Base-by-base conservation (phyloP, 1,284 basidiomycete genomes). In the Xerocomus amazonicus region DNA sequence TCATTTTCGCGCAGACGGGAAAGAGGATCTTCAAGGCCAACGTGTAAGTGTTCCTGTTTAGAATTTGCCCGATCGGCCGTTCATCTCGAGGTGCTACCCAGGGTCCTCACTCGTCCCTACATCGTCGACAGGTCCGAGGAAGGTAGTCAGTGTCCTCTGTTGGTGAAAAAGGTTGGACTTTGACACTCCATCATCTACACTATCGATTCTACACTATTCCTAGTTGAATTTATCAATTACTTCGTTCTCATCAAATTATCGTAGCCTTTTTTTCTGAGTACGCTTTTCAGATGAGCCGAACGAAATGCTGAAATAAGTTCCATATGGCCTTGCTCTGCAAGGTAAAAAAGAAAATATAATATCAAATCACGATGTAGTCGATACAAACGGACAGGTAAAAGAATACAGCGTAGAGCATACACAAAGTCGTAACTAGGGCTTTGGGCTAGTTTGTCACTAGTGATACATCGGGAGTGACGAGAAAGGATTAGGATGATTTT, bases 21-120 rank as follows among this genome's bases (percentile, higher is more conserved):
- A 75, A 78, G 33, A 76, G 76, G 55, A 78, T 90, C 26, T 71
- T 75, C 55, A 84, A 82, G 60, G 74, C 77, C 6, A 90, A 90
- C 60, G 81, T 86, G 87, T 90, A 71, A 61, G 84, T 14, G 70
- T 33, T 27, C 5, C 9, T 7, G 8, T 8, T 7, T 6, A 28
- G 16, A 26, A 23, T 28, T 3, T 14, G 28, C 46, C 28, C 10
- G 28, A 29, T n/a, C n/a, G n/a, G n/a, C n/a, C 4, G 19, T 23
- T 54, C 28, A 49, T 34, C 17, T 26, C n/a, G 32, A 5, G 2
- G 1, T 9, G 37, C 16, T 33, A 32, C 52, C 14, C 47, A 90
- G 87, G 27, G 81, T 89, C 6, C 66, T 90, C 52, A 88, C 84
- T 8, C 75, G 87, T 34, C 87, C 87, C 9, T 89, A 84, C 58